Evolutionary conservation across 331 rosid species (phyloP), one percentile per base, ranked within the genome.

Genomic region (Rhamnella rubrinervis): DNA sequence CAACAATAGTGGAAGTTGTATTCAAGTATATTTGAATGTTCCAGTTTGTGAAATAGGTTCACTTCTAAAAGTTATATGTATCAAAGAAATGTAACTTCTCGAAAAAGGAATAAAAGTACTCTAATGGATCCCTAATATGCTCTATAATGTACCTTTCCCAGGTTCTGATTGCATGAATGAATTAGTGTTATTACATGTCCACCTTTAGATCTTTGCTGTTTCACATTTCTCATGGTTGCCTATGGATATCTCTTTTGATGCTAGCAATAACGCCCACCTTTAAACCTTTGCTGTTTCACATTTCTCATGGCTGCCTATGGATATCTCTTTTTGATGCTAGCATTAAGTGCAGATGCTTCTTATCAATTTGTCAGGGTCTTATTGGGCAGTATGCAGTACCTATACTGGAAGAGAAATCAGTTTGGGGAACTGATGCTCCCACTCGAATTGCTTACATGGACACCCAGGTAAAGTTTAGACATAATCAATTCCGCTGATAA

Each of bases 361-460:
- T 37, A 14, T 40, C 47, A 65, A 37, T 63, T 61, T 53, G 37
- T 78, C 78, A 93, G 96, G 97, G 98, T 35, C 92, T 91, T 73
- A 91, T 93, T 53, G 97, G 98, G 53, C 98, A 88, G 85, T 91
- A 93, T 71, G 98, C 97, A 0, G 98, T 93, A 56, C 97, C 98
- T 52, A 91, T 91, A 61, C 85, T 93, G 5, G 97, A 87, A 78
- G 98, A 93, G 72, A 93, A 93, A 81, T 93, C 97, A 49, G 98
- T 91, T 63, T 93, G 98, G 98, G 98, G 97, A 63, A 93, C 98
- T 0, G 98, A 91, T 67, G 98, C 98, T 63, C 96, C 98, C 18
- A 93, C 98, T 66, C 79, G 98, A 84, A 93, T 93, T 68, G 97
- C 98, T 64, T 93, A 93, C 86, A 89, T 93, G 98, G 98, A 93